These are phyloP conservation scores for Noccaea bulbosa DNA, from an alignment of 345 rosid species.

Conservation along the genomic window DNA sequence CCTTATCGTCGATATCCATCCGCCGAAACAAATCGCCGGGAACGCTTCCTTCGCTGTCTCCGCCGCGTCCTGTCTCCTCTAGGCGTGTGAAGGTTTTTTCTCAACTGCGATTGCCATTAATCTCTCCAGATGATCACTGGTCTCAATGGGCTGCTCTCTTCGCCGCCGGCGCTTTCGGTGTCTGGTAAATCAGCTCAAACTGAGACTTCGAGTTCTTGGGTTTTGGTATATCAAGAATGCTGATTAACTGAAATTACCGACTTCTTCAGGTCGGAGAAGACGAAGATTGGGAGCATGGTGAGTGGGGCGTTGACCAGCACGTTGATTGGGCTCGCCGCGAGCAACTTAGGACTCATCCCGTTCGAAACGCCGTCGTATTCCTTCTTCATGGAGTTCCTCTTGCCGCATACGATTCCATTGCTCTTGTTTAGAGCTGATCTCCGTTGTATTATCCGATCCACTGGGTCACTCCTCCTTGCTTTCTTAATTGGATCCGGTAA, in stretches of 20 bases:
- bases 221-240: background rate
- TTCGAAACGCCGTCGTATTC: conserved; percentile 65
- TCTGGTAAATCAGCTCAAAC: conserved; percentile 54
- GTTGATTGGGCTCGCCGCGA: conserved; percentile 76
- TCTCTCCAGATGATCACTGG: conserved; percentile 80
- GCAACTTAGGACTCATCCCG: conserved; percentile 73
- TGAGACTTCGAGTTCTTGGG: background rate
- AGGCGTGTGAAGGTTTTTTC: conserved; percentile 47
- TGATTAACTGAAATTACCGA: background rate
- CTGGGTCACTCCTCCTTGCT: conserved; percentile 71
- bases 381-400: conserved; percentile 62
- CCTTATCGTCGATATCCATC: background rate
- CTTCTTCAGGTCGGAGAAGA: conserved; percentile 71
- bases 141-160: conserved; percentile 78
- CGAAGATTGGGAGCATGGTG: conserved; percentile 72
- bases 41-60: background rate
- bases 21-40: conserved; percentile 33
- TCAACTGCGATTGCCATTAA: conserved; percentile 55
- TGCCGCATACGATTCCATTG: conserved; percentile 74
- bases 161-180: conserved; percentile 83
- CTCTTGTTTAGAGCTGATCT: conserved; percentile 82
- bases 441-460: conserved; percentile 59
- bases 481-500: conserved; percentile 82
- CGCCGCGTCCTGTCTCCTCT: background rate
- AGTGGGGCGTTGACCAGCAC: conserved; percentile 84